Conservation (phyloP, 768 basidiomycete genomes). For the Lactarius tabidus region DNA sequence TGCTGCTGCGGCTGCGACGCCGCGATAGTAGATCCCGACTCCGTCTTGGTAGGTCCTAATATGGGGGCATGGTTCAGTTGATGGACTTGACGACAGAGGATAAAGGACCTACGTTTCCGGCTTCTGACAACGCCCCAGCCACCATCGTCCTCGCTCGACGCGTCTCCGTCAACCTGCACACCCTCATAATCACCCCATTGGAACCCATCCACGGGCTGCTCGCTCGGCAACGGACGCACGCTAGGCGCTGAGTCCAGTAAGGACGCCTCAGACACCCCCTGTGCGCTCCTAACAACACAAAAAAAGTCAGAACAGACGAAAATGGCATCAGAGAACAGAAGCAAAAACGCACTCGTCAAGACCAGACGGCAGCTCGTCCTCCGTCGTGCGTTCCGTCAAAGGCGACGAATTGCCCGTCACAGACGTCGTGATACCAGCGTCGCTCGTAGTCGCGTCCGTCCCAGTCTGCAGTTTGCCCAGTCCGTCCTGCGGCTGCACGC, state of each 20-base stretch:
- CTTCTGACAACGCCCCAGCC: slow-evolving; percentile 74
- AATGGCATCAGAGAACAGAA: too few species aligned
- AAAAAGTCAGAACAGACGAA: slow-evolving; percentile 10
- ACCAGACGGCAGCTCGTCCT: slow-evolving; percentile 49
- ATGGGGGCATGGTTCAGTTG: not conserved
- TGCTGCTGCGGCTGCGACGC: slow-evolving; percentile 39
- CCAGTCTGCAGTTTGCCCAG: slow-evolving; percentile 12
- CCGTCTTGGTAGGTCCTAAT: slow-evolving; percentile 25
- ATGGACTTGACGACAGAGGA: not conserved
- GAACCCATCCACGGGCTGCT: slow-evolving; percentile 59
- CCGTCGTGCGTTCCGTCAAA: slow-evolving; percentile 34
- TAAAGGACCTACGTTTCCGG: slow-evolving; percentile 34
- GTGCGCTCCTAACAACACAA: slow-evolving; percentile 41
- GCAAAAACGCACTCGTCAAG: slow-evolving; percentile 62
- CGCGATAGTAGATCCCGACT: slow-evolving; percentile 4
- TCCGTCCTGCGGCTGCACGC: not conserved
- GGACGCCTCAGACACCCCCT: slow-evolving; percentile 52
- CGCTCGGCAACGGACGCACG: slow-evolving; percentile 54
- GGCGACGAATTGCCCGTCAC: slow-evolving; percentile 42
- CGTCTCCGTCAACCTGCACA: slow-evolving; percentile 57
- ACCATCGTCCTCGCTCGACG: slow-evolving; percentile 58
- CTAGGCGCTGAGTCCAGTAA: slow-evolving; percentile 41
- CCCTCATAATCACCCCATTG: slow-evolving; percentile 80
- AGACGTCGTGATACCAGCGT: slow-evolving; percentile 48
- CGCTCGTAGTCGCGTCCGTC: slow-evolving; percentile 39